Evolutionary conservation across 73 alveolate species (phyloP), one percentile per base, ranked within the genome.

Genomic region (Diophrys sp.): DNA sequence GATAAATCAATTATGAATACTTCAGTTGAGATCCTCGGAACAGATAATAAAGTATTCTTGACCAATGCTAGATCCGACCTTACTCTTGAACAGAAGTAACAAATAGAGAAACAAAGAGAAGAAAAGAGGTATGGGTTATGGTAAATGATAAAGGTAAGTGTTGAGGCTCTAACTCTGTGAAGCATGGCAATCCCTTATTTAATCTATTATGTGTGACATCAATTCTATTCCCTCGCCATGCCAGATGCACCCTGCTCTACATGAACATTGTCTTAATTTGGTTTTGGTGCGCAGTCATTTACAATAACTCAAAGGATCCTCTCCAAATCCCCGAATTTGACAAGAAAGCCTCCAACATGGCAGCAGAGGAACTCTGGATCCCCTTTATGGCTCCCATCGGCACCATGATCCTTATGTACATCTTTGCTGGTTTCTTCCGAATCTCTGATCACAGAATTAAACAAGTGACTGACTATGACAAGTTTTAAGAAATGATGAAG

Each of bases 231-330:
- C 87, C 87, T 30, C 55, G 87, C 14, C 80, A 79, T 53, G 87
- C 67, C 1, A 33, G 87, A 27, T 76, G 74, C 24, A 69, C 80
- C 27, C 71, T 79, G 29, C 62, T 33, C n/a, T 79, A 8, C 74
- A 55, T 56, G 14, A 34, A 79, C 27, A 70, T 70, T 8, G 66
- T 79, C 26, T 67, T 79, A 29, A 76, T 71, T 62, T 85, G 92
- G 92, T 85, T 74, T 33, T 27, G 44, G 28, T 85, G 92, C 53
- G 92, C 92, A 23, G 86, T 85, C 25, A 24, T 71, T 28, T 85
- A 24, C 71, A 85, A 85, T 18, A 85, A 85, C 54, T 67, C 92
- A 1, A 73, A 69, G 29, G 86, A 85, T 67, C 92, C 92, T 5
- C 76, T 74, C 31, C 72, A 23, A 30, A 53, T 85, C n/a, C 88